A percentile compares a stretch with the other conserved stretches of the same genome.
phyloP scores from a whole-genome alignment of 805 yeast genomes.

The Lipomyces anomalus region DNA sequence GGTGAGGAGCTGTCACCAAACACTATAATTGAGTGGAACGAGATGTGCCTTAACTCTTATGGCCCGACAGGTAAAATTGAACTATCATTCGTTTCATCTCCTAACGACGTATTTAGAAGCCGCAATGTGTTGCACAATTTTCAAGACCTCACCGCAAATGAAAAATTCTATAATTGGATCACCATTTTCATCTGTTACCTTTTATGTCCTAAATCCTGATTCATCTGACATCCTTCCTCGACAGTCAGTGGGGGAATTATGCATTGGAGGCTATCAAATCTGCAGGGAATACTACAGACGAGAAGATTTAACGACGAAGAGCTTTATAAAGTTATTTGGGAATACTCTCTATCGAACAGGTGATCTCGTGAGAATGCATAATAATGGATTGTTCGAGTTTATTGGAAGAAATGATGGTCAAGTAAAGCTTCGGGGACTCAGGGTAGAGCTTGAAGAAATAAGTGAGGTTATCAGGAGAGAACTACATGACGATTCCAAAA shows the following conservation, averaged over 20 bases:
- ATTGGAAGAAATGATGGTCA: conserved; percentile 28
- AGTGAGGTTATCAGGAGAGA: conserved; percentile 16
- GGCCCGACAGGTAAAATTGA: conserved; percentile 27
- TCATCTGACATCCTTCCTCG: conserved; percentile 18
- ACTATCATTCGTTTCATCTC: conserved; percentile 3
- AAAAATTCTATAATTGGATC: conserved; percentile 19
- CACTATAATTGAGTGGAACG: conserved; percentile 24
- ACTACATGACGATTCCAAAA: not conserved
- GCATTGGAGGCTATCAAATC: conserved; percentile 29
- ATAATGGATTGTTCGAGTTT: conserved; percentile 24
- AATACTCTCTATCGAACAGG: conserved; percentile 24
- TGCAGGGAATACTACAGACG: conserved; percentile 23
- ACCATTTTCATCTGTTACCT: conserved; percentile 19
- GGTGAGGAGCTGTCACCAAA: conserved; percentile 24
- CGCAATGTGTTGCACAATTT: conserved; percentile 24
- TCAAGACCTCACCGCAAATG: not conserved
- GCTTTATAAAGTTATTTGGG: conserved; percentile 14
- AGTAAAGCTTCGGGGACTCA: conserved; percentile 28
- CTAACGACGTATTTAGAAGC: conserved; percentile 9
- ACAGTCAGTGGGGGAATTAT: conserved; percentile 27
- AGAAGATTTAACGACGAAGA: conserved; percentile 17
- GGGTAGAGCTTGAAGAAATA: conserved; percentile 28
- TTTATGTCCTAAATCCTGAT: conserved; percentile 14
- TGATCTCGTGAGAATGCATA: conserved; percentile 24
- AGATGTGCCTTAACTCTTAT: conserved; percentile 23